Percentiles rank a stretch among this genome's conserved stretches.
These are phyloP conservation scores for Wickerhamomyces tratensis DNA, from an alignment of 805 yeast species.

Conservation along the genomic window DNA sequence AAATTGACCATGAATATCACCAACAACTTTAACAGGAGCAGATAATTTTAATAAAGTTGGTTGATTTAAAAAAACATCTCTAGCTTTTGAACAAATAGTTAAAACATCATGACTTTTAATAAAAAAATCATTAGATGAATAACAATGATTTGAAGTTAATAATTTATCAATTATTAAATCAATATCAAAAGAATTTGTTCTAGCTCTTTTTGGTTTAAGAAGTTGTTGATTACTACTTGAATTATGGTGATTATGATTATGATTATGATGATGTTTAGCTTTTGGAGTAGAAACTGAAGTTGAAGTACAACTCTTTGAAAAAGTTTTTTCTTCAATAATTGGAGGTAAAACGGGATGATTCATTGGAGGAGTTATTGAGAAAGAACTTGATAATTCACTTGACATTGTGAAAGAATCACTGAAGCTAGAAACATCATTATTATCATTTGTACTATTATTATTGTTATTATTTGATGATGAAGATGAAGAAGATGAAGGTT, in stretches of 20 bases:
- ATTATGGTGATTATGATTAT: neutral
- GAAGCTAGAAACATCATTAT: conserved; percentile 10
- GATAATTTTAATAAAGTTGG: conserved; percentile 41
- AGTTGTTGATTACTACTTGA: neutral
- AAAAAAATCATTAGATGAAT: conserved; percentile 35
- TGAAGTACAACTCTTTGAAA: neutral
- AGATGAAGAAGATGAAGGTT: too few relatives aligned
- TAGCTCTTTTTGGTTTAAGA: conserved; percentile 1
- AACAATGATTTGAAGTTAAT: conserved; percentile 28
- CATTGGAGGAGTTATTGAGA: conserved; percentile 15
- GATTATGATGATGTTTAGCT: neutral
- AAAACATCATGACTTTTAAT: conserved; percentile 45
- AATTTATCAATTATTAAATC: conserved; percentile 57
- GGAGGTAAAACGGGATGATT: conserved; percentile 10
- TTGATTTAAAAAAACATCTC: conserved; percentile 52
- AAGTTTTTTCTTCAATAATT: conserved; percentile 11
- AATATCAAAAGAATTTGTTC: conserved; percentile 31
- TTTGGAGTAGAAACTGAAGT: neutral
- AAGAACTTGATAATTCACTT: conserved; percentile 14
- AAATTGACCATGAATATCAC: conserved; percentile 96
- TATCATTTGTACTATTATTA: neutral
- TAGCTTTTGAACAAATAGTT: conserved; percentile 44
- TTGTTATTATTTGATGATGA: too few relatives aligned
- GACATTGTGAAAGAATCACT: conserved; percentile 18
- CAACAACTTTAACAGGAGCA: conserved; percentile 77